Base-by-base conservation (phyloP, 1,284 basidiomycete genomes). In the Trichosporon sp. region DNA sequence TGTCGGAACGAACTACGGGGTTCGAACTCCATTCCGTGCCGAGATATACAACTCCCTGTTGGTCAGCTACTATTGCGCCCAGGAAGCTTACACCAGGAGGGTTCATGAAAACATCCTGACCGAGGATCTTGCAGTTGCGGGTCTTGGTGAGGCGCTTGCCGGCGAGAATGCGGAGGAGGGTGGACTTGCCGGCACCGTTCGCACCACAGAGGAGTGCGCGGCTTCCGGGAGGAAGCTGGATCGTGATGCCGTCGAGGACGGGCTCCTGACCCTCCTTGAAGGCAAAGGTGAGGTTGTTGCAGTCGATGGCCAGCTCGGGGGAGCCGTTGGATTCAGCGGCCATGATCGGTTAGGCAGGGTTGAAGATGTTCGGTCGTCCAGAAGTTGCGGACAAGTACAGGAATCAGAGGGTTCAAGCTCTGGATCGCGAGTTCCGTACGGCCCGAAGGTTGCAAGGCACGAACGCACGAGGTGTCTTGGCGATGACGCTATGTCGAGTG, bases 151-250 rank as follows among this genome's bases (percentile, higher is more conserved):
- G 88, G 19, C 91, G 88, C 84, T 98, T 99, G 4, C 96, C 96
- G 0, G 97, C 96, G 4, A 98, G 87, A 71, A 99, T 91, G 77
- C 97, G 92, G 16, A 99, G 87, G 16, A 99, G 86, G 0, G 96
- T 99, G 32, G 94, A 96, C 84, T 99, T 99, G 26, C 96, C 96
- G 65, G 94, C 93, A 83, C 94, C 94, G 80, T 96, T 96, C n/a
- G 94, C 92, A 67, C 94, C 94, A 38, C 96, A 86, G 40, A 97
- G 84, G 72, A 97, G 88, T 65, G 92, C 93, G 64, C 94, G 87
- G 7, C 91, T 91, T 0, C 92, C 93, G 38, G 84, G 86, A 2
- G 89, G 88, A 2, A 96, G 87, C 72, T 87, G 78, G 59, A 96
- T 84, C 75, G 87, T 86, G 73, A 96, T 86, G 77, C 90, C 84